Evolutionary conservation across 768 basidiomycete species (phyloP), one percentile per base, ranked within the genome.

Genomic region (Lanmaoa pseudosensibilis): DNA sequence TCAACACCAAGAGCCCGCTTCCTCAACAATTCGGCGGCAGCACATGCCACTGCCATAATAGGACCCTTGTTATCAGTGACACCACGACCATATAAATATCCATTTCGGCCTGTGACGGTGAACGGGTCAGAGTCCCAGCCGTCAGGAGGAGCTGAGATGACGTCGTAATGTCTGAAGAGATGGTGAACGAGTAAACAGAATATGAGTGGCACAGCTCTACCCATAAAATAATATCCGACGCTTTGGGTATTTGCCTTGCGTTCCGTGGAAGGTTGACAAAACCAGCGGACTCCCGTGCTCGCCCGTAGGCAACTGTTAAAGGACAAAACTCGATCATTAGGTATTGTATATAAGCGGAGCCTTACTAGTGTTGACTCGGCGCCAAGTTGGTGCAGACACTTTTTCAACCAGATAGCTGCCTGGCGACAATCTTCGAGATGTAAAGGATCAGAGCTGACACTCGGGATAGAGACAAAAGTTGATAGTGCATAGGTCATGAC

Each of bases 21-120:
- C 27, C 84, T 77, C 4, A 94, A 80, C 43, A 98, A 69, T 21
- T 90, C 84, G 0, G 94, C 90, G 12, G 88, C 93, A 1, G 97
- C 97, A 61, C 86, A 92, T 0, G 96, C 97, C 16, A 87, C 81
- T 1, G 95, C 94, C 57, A 98, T 80, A 45, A 97, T 87, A 0
- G 97, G 97, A 0, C 96, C 97, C 68, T 99, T 98, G 77, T 99
- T 87, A 64, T 99, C 97, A 2, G 92, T 90, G 2, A 91, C 88
- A 4, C 97, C 93, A 44, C 91, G 85, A 21, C 95, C 96, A 64
- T 94, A 94, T 0, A 95, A 75, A 66, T 90, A 94, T 0, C 94
- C 94, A 63, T 98, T 94, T 12, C 85, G 81, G 3, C 94, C 94
- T 0, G 82, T 82, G 58, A 98, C 73, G 8, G 75, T 78, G 74